Evolutionary conservation across 768 basidiomycete species (phyloP).

Genomic region (Leccinellum albellum): DNA sequence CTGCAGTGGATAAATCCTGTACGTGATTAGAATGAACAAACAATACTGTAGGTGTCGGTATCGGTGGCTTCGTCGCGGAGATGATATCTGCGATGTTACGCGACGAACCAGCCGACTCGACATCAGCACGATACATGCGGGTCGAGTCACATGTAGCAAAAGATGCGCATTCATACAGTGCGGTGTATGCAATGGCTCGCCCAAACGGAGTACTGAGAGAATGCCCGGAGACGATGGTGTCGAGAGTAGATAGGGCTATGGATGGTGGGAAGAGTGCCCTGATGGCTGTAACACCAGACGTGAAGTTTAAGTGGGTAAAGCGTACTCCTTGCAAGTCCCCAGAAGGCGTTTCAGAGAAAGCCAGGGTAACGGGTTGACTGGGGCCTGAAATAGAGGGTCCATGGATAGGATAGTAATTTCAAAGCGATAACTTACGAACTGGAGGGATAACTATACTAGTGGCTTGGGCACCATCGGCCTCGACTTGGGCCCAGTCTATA

Average conservation of each 20-base stretch:
- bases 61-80: conserved; percentile 46
- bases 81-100: conserved; percentile 46
- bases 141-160: conserved; percentile 65
- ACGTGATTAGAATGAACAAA: conserved; percentile 69
- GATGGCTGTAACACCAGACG: conserved; percentile 81
- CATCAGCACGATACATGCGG: conserved; percentile 39
- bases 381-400: conserved; percentile 25
- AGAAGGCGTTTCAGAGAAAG: conserved; percentile 53
- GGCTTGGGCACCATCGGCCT: conserved; percentile 56
- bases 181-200: conserved; percentile 73
- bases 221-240: conserved; percentile 75
- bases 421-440: conserved; percentile 45
- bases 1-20: conserved; percentile 45
- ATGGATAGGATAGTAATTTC: background rate
- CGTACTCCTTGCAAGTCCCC: conserved; percentile 59
- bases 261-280: conserved; percentile 74
- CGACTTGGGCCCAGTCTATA: conserved; percentile 65
- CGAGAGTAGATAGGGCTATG: conserved; percentile 61
- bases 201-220: conserved; percentile 75
- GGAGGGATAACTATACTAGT: conserved; percentile 40
- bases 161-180: conserved; percentile 69
- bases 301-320: conserved; percentile 81
- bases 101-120: conserved; percentile 2
- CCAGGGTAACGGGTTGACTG: conserved; percentile 62
- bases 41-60: conserved; percentile 75